A percentile compares a stretch with the other conserved stretches of the same genome.
Conservation (phyloP, 2,329 filamentous ascomycete species). For the Penicillium hordei region DNA sequence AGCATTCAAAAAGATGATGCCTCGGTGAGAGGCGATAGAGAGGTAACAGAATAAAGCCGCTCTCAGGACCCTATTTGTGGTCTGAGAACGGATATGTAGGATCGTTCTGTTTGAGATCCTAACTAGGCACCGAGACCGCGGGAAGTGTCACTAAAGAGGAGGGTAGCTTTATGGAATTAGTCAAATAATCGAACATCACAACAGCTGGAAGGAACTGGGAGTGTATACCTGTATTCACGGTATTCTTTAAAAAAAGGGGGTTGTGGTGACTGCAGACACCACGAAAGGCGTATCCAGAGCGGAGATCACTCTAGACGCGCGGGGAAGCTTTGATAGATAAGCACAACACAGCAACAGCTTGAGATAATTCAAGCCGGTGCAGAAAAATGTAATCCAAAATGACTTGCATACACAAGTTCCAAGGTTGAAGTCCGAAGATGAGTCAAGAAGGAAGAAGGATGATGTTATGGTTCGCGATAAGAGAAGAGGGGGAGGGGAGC, state of each 20-base stretch:
- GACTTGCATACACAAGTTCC: constrained; percentile 7
- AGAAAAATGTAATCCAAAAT: constrained; percentile 3
- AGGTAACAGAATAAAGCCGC: constrained; percentile 23
- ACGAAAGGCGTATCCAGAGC: constrained; percentile 27
- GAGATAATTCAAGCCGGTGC: constrained; percentile 11
- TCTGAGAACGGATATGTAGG: constrained; percentile 34
- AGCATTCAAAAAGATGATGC: constrained; percentile 43
- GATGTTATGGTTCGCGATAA: constrained; percentile 19
- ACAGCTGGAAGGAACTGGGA: neutral
- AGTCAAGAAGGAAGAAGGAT: constrained; percentile 13
- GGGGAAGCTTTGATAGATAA: constrained; percentile 31
- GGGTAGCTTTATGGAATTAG: constrained; percentile 7
- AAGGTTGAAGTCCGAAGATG: constrained; percentile 1
- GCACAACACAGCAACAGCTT: constrained; percentile 26
- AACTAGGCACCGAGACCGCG: neutral
- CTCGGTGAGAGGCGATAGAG: constrained; percentile 31
- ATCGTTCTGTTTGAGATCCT: constrained; percentile 5
- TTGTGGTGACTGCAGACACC: neutral
- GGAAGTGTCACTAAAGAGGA: constrained; percentile 10
- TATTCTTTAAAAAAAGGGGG: neutral
- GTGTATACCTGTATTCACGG: constrained; percentile 10
- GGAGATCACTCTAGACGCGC: constrained; percentile 30
- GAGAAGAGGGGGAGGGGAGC: constrained; percentile 13
- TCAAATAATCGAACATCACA: constrained; percentile 2
- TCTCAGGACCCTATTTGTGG: constrained; percentile 33